Evolutionary conservation across 1,139 yeast species (phyloP), one percentile per base, ranked within the genome.

Genomic region (Suhomyces yuchorum): DNA sequence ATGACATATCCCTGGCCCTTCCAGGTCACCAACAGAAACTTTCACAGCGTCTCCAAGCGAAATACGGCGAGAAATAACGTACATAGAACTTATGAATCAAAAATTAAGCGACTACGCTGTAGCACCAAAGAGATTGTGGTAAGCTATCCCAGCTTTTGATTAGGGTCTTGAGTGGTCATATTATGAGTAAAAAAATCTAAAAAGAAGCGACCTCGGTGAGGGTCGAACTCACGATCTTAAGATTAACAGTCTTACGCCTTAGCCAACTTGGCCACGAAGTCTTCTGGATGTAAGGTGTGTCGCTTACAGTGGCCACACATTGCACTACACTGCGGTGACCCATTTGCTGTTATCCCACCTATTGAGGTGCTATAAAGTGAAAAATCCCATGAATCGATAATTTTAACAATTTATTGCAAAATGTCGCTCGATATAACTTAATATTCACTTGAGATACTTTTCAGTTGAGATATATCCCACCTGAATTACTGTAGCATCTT

Each of bases 211-310:
- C 73, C 75, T 61, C 73, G 73, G 73, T 67, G 73, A 70, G 75
- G 73, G 59, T 70, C 67, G 74, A 70, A 43, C 47, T 44, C 47
- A 44, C 47, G 47, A 44, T 44, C 47, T 44, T 40, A 44, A 65
- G 73, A 71, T 67, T 74, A 74, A 74, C 78, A 75, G 79, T 73
- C 78, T 72, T 68, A 73, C 78, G 79, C 80, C 79, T 75, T 75
- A 75, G 64, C 80, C 80, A 75, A 63, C 78, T 75, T 74, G 79
- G 80, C 79, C 79, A 74, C 78, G 77, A 68, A 73, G 77, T 73
- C 79, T 18, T 44, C 41, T 40, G 28, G 24, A 19, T 42, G 43
- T 8, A n/a, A 37, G 28, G 20, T 23, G 26, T 3, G 23, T 22
- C 23, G 7, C 8, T 22, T 22, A 5, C 23, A 22, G 23, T n/a